Base-by-base conservation (phyloP, 371 early-diverging fungal genomes). In the Syncephalastrum sp. region DNA sequence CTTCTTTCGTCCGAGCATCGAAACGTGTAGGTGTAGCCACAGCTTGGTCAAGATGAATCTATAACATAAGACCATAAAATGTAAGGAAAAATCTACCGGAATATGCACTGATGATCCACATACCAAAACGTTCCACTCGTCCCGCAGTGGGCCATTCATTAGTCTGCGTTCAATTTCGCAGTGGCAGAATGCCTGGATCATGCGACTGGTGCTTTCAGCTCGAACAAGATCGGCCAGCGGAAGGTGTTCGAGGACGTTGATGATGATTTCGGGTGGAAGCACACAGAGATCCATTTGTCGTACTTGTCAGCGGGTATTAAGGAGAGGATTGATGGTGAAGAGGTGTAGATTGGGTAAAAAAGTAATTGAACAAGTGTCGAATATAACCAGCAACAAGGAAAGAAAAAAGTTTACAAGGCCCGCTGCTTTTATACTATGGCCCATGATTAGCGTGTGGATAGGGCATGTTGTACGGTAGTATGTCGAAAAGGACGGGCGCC, bases 91-190 rank as follows among this genome's bases (percentile, higher is more conserved):
- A 44, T 54, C 4, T 25, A 45, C 25, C 50, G 16, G 43, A 8
- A n/a, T 27, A 54, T n/a, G 5, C 50, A 19, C 41, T 57, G 17
- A 17, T 42, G 24, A 12, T 59, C n/a, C 33, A 45, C 63, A 54
- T 71, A 71, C 74, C 69, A 70, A 60, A 17, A 78, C 60, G 42
- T 72, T 65, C 68, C 68, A 77, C 46, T 70, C 62, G 41, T 70
- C 61, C 23, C 55, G 59, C 19, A 51, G 33, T 49, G 68, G 53
- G 16, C 55, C 52, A n/a, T 54, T 53, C n/a, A 56, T 57, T 29
- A 75, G 65, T 17, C 75, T 61, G 19, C 65, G 65, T 50, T 75
- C 61, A 14, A 75, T 78, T 61, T 78, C 79, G 8, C 58, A 21
- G 14, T 72, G 60, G 25, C 71, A 60, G 49, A 66, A 65, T 13